Conservation (phyloP, 306 rosid species). For the Sesbania bispinosa region DNA sequence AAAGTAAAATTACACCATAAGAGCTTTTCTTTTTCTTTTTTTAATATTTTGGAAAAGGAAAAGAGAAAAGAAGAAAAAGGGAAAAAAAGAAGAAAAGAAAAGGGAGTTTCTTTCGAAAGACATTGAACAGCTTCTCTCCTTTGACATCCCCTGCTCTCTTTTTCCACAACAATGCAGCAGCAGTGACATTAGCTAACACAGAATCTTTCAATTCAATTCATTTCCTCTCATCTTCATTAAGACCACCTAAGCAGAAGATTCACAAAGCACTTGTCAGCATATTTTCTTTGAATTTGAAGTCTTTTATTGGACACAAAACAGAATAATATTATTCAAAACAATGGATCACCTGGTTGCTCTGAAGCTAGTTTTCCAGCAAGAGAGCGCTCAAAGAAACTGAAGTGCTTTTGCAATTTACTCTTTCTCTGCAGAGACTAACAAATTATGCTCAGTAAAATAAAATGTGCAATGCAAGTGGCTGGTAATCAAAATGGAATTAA, state of each 20-base stretch:
- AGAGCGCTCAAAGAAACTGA: slow-evolving; percentile 39
- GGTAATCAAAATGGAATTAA: neutral
- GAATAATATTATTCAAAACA: neutral
- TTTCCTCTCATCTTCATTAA: slow-evolving; percentile 40
- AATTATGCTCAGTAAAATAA: neutral
- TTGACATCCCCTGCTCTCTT: slow-evolving; percentile 35
- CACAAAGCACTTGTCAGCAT: slow-evolving; percentile 1
- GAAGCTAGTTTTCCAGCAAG: slow-evolving; percentile 42
- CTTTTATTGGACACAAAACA: neutral
- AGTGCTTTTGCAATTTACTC: slow-evolving; percentile 46
- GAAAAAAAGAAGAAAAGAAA: neutral
- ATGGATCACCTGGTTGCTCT: slow-evolving; percentile 50
- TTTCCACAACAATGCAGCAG: slow-evolving; percentile 31
- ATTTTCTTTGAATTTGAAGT: neutral
- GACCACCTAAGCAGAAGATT: slow-evolving; percentile 37
- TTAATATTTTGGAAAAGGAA: neutral
- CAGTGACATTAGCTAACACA: slow-evolving; percentile 7
- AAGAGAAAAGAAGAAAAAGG: neutral
- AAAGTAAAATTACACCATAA: slow-evolving; percentile 13
- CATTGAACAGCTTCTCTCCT: slow-evolving; percentile 35
- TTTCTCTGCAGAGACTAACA: slow-evolving; percentile 45
- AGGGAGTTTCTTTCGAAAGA: slow-evolving; percentile 28
- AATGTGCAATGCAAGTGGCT: slow-evolving; percentile 7
- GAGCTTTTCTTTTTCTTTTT: neutral
- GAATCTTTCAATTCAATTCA: slow-evolving; percentile 35